Evolutionary conservation across 2,329 filamentous ascomycete genomes (phyloP), one percentile per base, ranked within the genome.

Genomic region (Xylogone sp.): DNA sequence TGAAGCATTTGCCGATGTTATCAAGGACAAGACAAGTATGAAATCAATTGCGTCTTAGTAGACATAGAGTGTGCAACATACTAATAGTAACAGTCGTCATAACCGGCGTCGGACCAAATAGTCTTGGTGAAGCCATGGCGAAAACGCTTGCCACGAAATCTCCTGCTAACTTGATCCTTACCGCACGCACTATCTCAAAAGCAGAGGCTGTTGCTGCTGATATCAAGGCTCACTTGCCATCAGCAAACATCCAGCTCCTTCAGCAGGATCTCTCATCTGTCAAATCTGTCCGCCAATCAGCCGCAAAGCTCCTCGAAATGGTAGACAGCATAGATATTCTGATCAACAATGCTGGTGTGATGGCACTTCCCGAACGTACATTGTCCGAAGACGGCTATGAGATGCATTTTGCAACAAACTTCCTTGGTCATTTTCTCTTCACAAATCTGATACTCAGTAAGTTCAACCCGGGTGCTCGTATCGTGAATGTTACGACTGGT

Each of bases 191-290:
- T 8, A 31, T 27, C n/a, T 39, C 54, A 4, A 56, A 56, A 43
- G 39, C 56, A 34, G 21, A 53, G 16, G 48, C 47, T 19, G 46
- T 48, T 42, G 53, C 53, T 42, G 39, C 48, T 9, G 50, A 49
- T 3, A 48, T 58, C 19, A 45, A 46, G 21, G 24, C 39, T 6
- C 7, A 43, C 16, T 52, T 46, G 39, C 54, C 56, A 1, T 42
- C 21, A 9, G 46, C 52, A 4, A 27, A 45, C 39, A 49, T 50
- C 27, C 45, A 54, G 1, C 24, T 43, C 9, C 46, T 58, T n/a
- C 39, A 51, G 3, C 13, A 56, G 21, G 70, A 74, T 27, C 67
- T 76, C 12, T 64, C 62, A n/a, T 74, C 70, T 19, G 56, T 72
- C n/a, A 64, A 67, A 6, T 62, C 65, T 1, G 65, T 75, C 3